Percentiles rank a stretch among this genome's conserved stretches.
Evolutionary conservation across 2,329 filamentous ascomycete species (phyloP).

Genomic region (Monosporascus sp.): DNA sequence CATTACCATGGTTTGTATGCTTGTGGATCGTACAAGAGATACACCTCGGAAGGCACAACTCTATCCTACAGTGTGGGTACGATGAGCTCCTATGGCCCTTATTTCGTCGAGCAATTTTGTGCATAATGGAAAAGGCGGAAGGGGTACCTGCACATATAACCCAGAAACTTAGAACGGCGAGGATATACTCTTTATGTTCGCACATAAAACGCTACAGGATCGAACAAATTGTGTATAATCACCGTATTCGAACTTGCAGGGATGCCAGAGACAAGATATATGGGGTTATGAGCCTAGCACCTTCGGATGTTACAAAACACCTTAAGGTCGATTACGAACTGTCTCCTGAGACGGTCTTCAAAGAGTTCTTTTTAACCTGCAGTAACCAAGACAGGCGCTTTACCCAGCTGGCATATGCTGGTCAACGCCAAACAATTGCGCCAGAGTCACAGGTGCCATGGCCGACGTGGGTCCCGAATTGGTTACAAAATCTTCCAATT

Average conservation of each 20-base stretch:
- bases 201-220: neutral
- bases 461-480: slow-evolving; percentile 13
- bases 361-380: slow-evolving; percentile 6
- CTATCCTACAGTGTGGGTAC: slow-evolving; percentile 11
- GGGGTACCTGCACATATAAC: neutral
- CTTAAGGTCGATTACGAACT: slow-evolving; percentile 7
- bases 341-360: neutral
- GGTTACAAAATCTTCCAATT: neutral
- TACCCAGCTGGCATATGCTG: neutral
- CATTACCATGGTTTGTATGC: slow-evolving; percentile 3
- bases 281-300: slow-evolving; percentile 5
- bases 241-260: neutral
- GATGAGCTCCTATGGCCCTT: slow-evolving; percentile 9
- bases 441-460: neutral
- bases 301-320: neutral
- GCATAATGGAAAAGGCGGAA: neutral
- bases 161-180: rapidly evolving
- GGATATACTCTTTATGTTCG: neutral
- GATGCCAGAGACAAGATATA: slow-evolving; percentile 14
- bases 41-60: slow-evolving; percentile 3
- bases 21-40: slow-evolving; percentile 18
- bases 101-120: slow-evolving; percentile 8
- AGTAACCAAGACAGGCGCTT: neutral
- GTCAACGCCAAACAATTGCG: neutral
- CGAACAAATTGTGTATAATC: neutral